Base-by-base conservation (phyloP, 345 rosid genomes). In the Zanthoxylum bungeanum region DNA sequence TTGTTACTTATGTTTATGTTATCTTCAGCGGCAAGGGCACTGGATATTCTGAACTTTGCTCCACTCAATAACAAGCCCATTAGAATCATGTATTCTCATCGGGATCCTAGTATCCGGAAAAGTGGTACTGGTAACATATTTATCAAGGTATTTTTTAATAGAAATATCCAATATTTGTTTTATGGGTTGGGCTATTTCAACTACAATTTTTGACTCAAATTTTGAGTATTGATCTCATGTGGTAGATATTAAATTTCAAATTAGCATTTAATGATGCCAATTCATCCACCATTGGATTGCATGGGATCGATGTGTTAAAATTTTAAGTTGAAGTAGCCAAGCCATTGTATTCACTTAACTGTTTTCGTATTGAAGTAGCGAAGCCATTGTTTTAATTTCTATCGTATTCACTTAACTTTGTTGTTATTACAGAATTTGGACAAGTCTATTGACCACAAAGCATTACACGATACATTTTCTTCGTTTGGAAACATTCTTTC, bases 41-140 rank as follows among this genome's bases (percentile, higher is more conserved):
- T 94, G 86, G 93, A 90, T 63, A 40, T 81, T 22, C 81, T 94
- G 78, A 94, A 94, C 72, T 94, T 92, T 74, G 78, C 93, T 72
- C 81, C 86, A 30, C 76, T 92, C 7, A 92, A 89, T 75, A 89
- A 84, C 64, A 89, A 76, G 78, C 78, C 91, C 42, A 89, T 94
- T 28, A 84, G 98, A 33, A 78, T 94, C 64, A 90, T 92, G 98
- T 90, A 89, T 78, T 94, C 99, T 28, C 98, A 88, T 71, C 91
- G 98, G 53, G 97, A 95, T 73, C 98, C 98, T 30, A 89, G 89
- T 82, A 76, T 86, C 60, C 95, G 96, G 53, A 95, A 84, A 77
- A 92, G 96, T 81, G 98, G 99, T 52, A 73, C 91, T 73, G 98
- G 86, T n/a, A 95, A 95, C 59, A 95, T 92, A 66, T 95, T 90